These are phyloP conservation scores for Turritis glabra DNA, from an alignment of 345 rosid species.

Conservation along the genomic window DNA sequence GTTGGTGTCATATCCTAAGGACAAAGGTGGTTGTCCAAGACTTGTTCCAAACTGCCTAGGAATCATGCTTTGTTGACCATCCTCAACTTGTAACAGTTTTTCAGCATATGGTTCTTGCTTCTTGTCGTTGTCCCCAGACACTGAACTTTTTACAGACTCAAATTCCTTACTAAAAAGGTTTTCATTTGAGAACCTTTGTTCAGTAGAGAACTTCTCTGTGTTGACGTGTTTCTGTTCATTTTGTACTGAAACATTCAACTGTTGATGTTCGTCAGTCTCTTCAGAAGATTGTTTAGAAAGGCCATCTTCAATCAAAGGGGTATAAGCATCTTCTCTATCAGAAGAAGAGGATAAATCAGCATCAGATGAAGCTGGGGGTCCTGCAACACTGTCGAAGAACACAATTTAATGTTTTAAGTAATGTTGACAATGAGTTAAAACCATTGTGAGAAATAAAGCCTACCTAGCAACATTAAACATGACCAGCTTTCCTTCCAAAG, in stretches of 20 bases:
- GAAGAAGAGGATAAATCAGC: slow-evolving; percentile 47
- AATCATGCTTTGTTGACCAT: slow-evolving; percentile 38
- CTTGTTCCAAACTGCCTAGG: slow-evolving; percentile 41
- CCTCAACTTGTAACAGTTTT: slow-evolving; percentile 39
- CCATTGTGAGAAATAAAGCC: slow-evolving; percentile 23
- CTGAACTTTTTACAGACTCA: slow-evolving; percentile 35
- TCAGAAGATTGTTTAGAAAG: slow-evolving; percentile 41
- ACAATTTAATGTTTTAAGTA: slow-evolving; percentile 30
- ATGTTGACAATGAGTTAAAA: slow-evolving; percentile 10
- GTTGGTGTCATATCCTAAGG: slow-evolving; percentile 45
- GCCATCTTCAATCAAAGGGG: slow-evolving; percentile 36
- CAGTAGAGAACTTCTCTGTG: slow-evolving; percentile 28
- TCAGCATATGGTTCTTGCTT: slow-evolving; percentile 37
- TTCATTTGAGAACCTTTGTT: slow-evolving; percentile 31
- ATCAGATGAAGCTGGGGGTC: slow-evolving; percentile 41
- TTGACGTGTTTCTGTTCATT: slow-evolving; percentile 37
- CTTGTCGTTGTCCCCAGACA: slow-evolving; percentile 35
- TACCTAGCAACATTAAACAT: slow-evolving; percentile 88
- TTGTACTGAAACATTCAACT: slow-evolving; percentile 33
- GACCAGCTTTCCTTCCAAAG: slow-evolving; percentile 86
- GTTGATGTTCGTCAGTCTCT: slow-evolving; percentile 36
- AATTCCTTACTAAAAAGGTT: slow-evolving; percentile 19
- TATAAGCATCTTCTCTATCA: slow-evolving; percentile 52
- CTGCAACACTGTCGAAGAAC: slow-evolving; percentile 52
- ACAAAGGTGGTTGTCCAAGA: slow-evolving; percentile 44